phyloP scores from a whole-genome alignment of 306 rosid species.

The Ormosia semicastrata region DNA sequence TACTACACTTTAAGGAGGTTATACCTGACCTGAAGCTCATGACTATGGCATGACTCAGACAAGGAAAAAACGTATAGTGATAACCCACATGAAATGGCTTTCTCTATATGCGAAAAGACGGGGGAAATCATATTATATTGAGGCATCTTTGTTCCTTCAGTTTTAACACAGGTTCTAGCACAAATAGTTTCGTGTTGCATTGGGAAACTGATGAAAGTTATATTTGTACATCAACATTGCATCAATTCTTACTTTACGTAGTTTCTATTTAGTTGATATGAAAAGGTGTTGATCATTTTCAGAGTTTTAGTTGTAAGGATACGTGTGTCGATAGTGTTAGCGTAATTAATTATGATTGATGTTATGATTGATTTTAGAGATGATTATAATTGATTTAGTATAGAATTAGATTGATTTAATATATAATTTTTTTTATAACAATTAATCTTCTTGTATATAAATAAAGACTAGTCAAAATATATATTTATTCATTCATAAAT shows the following conservation, averaged over 20 bases:
- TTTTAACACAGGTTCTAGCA: not conserved
- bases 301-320: not conserved
- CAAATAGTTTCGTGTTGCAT: slow-evolving; percentile 1
- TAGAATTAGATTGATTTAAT: too few relatives aligned
- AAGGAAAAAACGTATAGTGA: slow-evolving; percentile 14
- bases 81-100: slow-evolving; percentile 19
- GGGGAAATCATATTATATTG: not conserved
- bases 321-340: not conserved
- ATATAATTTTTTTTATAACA: too few relatives aligned
- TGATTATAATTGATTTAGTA: too few relatives aligned
- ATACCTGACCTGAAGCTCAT: slow-evolving; percentile 24
- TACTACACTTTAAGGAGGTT: not conserved
- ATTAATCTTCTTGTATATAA: too few relatives aligned
- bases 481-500: too few relatives aligned
- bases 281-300: not conserved
- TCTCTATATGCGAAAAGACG: not conserved
- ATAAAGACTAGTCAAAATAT: too few relatives aligned
- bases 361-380: too few relatives aligned
- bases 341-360: too few relatives aligned
- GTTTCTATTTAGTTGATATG: not conserved
- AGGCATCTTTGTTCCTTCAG: slow-evolving; percentile 14
- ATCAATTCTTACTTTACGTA: not conserved
- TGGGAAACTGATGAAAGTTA: not conserved
- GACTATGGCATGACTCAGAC: slow-evolving; percentile 31
- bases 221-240: not conserved